Conservation (phyloP, 1,284 basidiomycete genomes). For the Fomes fomentarius region DNA sequence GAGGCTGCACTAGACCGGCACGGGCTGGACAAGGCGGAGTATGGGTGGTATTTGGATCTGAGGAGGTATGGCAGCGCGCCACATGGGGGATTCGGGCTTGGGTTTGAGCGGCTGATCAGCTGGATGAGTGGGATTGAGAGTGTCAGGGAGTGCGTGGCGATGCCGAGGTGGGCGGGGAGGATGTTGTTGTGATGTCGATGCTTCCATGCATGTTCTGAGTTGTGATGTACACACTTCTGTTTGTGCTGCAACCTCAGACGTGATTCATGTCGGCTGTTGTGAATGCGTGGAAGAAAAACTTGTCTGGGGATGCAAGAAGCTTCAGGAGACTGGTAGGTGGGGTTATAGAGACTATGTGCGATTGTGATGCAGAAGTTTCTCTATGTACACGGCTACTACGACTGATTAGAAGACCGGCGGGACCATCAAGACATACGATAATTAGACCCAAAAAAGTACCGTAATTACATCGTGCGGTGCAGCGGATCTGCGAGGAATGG, state of each 20-base stretch:
- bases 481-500: too few relatives aligned
- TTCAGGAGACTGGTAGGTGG: too few relatives aligned
- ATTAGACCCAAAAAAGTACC: conserved; percentile 9
- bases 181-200: conserved; percentile 55
- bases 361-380: not conserved
- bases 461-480: not conserved
- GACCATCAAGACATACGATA: conserved; percentile 1
- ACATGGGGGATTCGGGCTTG: conserved; percentile 93
- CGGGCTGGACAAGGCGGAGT: conserved; percentile 58
- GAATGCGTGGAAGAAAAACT: too few relatives aligned
- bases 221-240: too few relatives aligned
- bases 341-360: too few relatives aligned
- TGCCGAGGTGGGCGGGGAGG: conserved; percentile 87
- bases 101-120: conserved; percentile 86
- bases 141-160: conserved; percentile 86
- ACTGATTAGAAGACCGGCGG: not conserved
- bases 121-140: conserved; percentile 87
- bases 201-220: too few relatives aligned
- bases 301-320: too few relatives aligned
- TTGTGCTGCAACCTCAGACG: too few relatives aligned
- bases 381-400: not conserved
- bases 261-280: too few relatives aligned
- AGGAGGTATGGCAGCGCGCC: conserved; percentile 81
- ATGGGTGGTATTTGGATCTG: conserved; percentile 87
- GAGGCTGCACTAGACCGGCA: conserved; percentile 51